phyloP scores from a whole-genome alignment of 2,329 filamentous ascomycete genomes.

The Dryadomyces sulphureus region DNA sequence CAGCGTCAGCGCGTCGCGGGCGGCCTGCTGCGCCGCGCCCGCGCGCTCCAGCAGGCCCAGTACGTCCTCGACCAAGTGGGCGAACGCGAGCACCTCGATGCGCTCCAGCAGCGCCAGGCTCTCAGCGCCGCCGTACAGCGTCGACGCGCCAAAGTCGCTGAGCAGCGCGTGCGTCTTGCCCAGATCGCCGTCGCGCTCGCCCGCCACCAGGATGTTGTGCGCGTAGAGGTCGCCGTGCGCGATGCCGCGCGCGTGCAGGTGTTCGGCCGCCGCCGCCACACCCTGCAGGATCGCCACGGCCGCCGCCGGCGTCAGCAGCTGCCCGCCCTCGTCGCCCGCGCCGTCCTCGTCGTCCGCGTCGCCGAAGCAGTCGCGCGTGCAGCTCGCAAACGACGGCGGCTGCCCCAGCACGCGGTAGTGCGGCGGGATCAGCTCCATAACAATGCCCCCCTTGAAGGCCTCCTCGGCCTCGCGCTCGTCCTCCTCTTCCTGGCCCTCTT shows the following conservation, averaged over 20 bases:
- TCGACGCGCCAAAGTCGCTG: slow-evolving; percentile 32
- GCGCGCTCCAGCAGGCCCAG: slow-evolving; percentile 17
- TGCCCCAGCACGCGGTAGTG: slow-evolving; percentile 26
- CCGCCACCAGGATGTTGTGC: slow-evolving; percentile 27
- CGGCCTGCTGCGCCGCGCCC: background rate
- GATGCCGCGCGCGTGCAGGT: slow-evolving; percentile 28
- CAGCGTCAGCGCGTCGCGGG: slow-evolving; percentile 13
- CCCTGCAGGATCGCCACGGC: slow-evolving; percentile 22
- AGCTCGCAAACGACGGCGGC: slow-evolving; percentile 28
- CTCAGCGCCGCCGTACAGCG: slow-evolving; percentile 20
- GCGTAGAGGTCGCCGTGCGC: slow-evolving; percentile 32
- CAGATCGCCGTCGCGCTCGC: background rate
- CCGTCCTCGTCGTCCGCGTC: no score
- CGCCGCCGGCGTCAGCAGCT: slow-evolving; percentile 16
- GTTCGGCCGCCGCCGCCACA: slow-evolving; percentile 25
- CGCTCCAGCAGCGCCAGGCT: slow-evolving; percentile 19
- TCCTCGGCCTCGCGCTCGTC: slow-evolving; percentile 12
- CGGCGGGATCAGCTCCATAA: slow-evolving; percentile 31
- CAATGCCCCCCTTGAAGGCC: slow-evolving; percentile 22
- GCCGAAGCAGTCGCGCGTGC: slow-evolving; percentile 29
- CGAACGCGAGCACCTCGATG: slow-evolving; percentile 32
- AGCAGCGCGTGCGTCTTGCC: slow-evolving; percentile 25
- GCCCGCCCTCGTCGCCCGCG: no score
- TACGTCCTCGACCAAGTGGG: slow-evolving; percentile 29
- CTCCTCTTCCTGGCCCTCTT: slow-evolving; percentile 7